Percentiles rank a stretch among this genome's conserved stretches.
phyloP scores from a whole-genome alignment of 352 stramenopile species.

The Pythium graminicola region DNA sequence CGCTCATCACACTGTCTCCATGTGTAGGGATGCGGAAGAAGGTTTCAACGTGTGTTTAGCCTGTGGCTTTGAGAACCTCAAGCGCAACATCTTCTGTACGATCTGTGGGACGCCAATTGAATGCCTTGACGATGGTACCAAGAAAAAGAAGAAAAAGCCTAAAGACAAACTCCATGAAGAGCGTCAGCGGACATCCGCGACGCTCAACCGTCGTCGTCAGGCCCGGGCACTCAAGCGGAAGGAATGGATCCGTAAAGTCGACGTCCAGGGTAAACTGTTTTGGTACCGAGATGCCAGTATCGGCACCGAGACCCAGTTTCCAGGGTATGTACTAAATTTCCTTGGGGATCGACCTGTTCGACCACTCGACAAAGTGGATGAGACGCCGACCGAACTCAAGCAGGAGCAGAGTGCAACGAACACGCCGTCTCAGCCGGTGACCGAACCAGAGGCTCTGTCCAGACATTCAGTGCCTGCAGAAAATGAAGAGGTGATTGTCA shows the following conservation, averaged over 20 bases:
- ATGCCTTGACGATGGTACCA: slow-evolving; percentile 2
- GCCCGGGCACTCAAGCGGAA: slow-evolving; percentile 18
- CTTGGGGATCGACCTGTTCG: background rate
- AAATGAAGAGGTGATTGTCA: background rate
- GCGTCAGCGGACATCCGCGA: slow-evolving; percentile 7
- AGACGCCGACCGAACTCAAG: background rate
- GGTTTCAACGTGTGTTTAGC: slow-evolving; percentile 31
- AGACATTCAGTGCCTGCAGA: background rate
- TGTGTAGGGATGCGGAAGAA: slow-evolving; percentile 31
- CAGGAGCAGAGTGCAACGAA: background rate
- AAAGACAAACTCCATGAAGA: slow-evolving; percentile 20
- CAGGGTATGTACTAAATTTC: slow-evolving; percentile 12
- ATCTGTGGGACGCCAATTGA: slow-evolving; percentile 28
- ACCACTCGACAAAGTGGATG: background rate
- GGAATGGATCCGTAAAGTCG: slow-evolving; percentile 23
- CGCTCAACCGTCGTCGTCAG: slow-evolving; percentile 11
- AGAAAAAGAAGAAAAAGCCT: slow-evolving; percentile 14
- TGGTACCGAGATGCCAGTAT: slow-evolving; percentile 18
- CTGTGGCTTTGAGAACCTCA: slow-evolving; percentile 42
- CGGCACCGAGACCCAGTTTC: slow-evolving; percentile 2
- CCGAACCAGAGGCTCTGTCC: background rate
- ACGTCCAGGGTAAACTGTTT: slow-evolving; percentile 20
- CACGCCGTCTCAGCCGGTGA: slow-evolving; percentile 6
- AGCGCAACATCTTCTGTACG: slow-evolving; percentile 32
- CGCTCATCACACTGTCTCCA: slow-evolving; percentile 30